Evolutionary conservation across 179 eudicot genomes (phyloP).

Genomic region (Sideroxylon spinosum): DNA sequence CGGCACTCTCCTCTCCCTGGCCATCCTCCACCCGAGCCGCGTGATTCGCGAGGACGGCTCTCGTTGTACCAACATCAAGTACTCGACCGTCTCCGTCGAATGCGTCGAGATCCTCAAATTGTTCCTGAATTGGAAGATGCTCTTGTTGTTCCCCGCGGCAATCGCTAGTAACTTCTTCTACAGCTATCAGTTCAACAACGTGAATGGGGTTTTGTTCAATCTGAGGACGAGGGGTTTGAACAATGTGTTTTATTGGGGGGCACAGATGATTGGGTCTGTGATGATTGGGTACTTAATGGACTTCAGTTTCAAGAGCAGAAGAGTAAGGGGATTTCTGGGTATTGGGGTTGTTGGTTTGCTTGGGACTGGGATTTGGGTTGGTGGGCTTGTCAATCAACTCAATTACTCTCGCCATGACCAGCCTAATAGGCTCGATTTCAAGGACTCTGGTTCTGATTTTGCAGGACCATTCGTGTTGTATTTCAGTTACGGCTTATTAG

Average conservation of each 20-base stretch:
- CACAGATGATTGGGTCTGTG: slow-evolving; percentile 86
- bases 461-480: slow-evolving; percentile 87
- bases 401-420: slow-evolving; percentile 38
- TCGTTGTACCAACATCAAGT: slow-evolving; percentile 55
- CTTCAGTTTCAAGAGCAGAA: slow-evolving; percentile 73
- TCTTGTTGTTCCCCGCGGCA: slow-evolving; percentile 67
- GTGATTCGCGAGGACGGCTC: slow-evolving; percentile 87
- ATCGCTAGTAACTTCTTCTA: slow-evolving; percentile 94
- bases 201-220: slow-evolving; percentile 77
- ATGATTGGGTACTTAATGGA: slow-evolving; percentile 79
- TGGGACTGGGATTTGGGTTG: slow-evolving; percentile 80
- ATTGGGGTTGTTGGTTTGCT: slow-evolving; percentile 58
- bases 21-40: slow-evolving; percentile 61
- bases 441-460: slow-evolving; percentile 63
- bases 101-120: slow-evolving; percentile 50
- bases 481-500: slow-evolving; percentile 74
- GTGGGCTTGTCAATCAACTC: slow-evolving; percentile 79
- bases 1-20: slow-evolving; percentile 57
- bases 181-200: slow-evolving; percentile 86
- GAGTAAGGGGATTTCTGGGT: slow-evolving; percentile 68
- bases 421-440: slow-evolving; percentile 61
- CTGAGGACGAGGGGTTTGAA: slow-evolving; percentile 83
- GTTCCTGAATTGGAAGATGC: slow-evolving; percentile 84
- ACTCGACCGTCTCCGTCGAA: slow-evolving; percentile 67
- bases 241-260: slow-evolving; percentile 93